These are phyloP conservation scores for Cicer bijugum DNA, from an alignment of 306 rosid genomes.

Conservation along the genomic window DNA sequence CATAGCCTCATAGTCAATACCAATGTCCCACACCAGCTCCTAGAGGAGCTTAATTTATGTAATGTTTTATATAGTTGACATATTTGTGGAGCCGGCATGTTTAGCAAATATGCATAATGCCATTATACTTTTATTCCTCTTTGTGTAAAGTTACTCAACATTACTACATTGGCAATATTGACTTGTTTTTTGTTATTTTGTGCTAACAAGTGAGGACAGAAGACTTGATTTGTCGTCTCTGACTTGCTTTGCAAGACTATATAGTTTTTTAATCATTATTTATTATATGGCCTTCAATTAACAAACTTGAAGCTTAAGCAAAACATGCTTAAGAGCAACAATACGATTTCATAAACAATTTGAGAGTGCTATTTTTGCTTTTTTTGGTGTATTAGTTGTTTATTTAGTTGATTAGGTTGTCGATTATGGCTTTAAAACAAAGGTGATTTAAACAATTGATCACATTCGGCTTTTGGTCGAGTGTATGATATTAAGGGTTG, in stretches of 20 bases:
- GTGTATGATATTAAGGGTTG: background rate
- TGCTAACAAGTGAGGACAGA: background rate
- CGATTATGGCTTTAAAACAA: background rate
- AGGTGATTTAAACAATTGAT: background rate
- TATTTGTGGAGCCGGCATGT: constrained; percentile 41
- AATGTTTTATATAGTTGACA: constrained; percentile 30
- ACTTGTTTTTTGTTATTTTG: constrained; percentile 45
- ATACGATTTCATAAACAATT: background rate
- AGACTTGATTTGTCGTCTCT: constrained; percentile 36
- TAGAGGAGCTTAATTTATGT: background rate
- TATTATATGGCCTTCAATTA: constrained; percentile 20
- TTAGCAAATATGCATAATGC: constrained; percentile 11
- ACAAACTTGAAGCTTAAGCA: constrained; percentile 29
- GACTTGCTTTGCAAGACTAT: constrained; percentile 27
- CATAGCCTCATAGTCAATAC: constrained; percentile 4
- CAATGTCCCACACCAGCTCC: constrained; percentile 31
- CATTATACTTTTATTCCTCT: constrained; percentile 7
- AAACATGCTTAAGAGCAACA: constrained; percentile 1
- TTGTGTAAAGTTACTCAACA: background rate
- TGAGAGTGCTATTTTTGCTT: background rate
- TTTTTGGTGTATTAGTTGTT: background rate
- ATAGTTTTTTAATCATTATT: background rate
- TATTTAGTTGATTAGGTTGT: constrained; percentile 9
- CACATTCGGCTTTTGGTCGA: background rate
- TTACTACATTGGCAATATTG: constrained; percentile 14